Conservation (phyloP, 352 stramenopile genomes). For the Salisapilia sapeloensis region DNA sequence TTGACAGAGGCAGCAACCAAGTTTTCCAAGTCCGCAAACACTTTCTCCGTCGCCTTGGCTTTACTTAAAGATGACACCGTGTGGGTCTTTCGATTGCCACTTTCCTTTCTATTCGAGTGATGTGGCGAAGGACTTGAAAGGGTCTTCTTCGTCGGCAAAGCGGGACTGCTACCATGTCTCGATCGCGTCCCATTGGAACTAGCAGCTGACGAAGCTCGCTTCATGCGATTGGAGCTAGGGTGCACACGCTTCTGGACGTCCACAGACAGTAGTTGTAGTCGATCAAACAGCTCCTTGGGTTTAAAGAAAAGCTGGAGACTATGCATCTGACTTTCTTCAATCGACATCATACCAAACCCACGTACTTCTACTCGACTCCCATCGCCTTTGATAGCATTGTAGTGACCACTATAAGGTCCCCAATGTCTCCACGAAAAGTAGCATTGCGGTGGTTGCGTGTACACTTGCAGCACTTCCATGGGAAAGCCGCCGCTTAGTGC, state of each 20-base stretch:
- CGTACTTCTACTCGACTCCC: slow-evolving; percentile 36
- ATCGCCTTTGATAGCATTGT: slow-evolving; percentile 40
- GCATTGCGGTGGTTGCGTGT: slow-evolving; percentile 51
- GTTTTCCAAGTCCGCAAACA: no score
- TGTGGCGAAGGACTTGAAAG: no score
- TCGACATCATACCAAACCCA: slow-evolving; percentile 52
- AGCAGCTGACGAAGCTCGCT: no score
- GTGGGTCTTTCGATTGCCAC: neutral
- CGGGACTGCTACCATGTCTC: no score
- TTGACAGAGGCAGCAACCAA: no score
- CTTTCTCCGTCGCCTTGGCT: no score
- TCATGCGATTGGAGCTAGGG: no score
- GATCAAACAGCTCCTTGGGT: slow-evolving; percentile 28
- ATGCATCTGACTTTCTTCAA: slow-evolving; percentile 28
- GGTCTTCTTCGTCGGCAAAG: no score
- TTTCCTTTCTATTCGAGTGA: slow-evolving; percentile 1
- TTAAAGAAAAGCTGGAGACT: slow-evolving; percentile 54
- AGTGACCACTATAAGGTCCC: slow-evolving; percentile 50
- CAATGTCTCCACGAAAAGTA: slow-evolving; percentile 74
- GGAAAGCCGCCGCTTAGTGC: slow-evolving; percentile 60
- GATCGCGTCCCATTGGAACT: no score
- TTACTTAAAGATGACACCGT: no score
- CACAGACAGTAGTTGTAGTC: slow-evolving; percentile 6
- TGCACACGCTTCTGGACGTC: neutral
- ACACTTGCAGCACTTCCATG: slow-evolving; percentile 66